A percentile compares a stretch with the other conserved stretches of the same genome.
These are phyloP conservation scores for Yamadazyma akitaensis DNA, from an alignment of 805 yeast species.

Conservation along the genomic window DNA sequence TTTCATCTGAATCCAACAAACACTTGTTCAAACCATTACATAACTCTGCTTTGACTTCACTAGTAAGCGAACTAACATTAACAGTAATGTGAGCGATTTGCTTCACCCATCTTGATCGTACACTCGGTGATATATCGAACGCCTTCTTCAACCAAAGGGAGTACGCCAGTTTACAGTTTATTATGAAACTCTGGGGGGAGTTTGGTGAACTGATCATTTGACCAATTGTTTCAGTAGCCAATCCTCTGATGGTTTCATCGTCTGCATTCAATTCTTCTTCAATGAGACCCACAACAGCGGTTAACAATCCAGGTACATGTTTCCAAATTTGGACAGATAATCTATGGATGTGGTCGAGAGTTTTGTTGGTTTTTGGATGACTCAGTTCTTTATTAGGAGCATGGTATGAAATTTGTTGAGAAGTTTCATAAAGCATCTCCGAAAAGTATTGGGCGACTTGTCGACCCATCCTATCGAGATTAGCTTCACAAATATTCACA, in stretches of 20 bases:
- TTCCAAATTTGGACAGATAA: slow-evolving; percentile 71
- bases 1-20: slow-evolving; percentile 70
- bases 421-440: slow-evolving; percentile 60
- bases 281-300: slow-evolving; percentile 72
- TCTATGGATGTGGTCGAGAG: slow-evolving; percentile 58
- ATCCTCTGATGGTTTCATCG: slow-evolving; percentile 53
- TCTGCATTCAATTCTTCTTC: slow-evolving; percentile 80
- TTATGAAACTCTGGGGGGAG: slow-evolving; percentile 39
- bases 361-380: slow-evolving; percentile 26
- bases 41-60: slow-evolving; percentile 42
- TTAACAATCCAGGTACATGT: slow-evolving; percentile 68
- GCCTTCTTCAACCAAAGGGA: slow-evolving; percentile 71
- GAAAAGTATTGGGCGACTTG: slow-evolving; percentile 76
- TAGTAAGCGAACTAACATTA: slow-evolving; percentile 24
- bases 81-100: slow-evolving; percentile 48
- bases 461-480: slow-evolving; percentile 71
- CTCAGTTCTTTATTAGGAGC: slow-evolving; percentile 15
- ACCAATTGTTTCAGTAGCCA: slow-evolving; percentile 76
- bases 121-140: slow-evolving; percentile 61
- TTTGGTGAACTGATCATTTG: slow-evolving; percentile 42
- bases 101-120: slow-evolving; percentile 69
- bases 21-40: slow-evolving; percentile 60
- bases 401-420: slow-evolving; percentile 22
- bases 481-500: slow-evolving; percentile 62
- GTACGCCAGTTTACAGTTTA: slow-evolving; percentile 60